Conservation (phyloP, 495 filamentous ascomycete genomes). For the Aspergillus campestris region DNA sequence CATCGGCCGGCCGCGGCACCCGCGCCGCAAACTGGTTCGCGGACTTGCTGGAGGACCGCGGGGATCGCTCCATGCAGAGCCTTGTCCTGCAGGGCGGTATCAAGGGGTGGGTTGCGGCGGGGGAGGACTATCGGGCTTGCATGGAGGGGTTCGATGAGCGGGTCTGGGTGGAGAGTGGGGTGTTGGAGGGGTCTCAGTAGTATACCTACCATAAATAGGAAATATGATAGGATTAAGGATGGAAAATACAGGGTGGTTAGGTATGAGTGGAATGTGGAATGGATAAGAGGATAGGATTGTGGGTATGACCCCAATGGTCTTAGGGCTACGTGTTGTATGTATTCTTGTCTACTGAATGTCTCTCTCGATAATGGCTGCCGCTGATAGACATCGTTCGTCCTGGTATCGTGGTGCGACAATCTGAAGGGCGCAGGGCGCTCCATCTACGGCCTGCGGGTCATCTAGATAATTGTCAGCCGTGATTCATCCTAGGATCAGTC, state of each 20-base stretch:
- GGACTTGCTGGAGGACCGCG: constrained; percentile 45
- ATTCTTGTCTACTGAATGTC: constrained; percentile 6
- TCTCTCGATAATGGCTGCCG: constrained; percentile 26
- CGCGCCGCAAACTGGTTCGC: constrained; percentile 59
- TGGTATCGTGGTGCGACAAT: constrained; percentile 31
- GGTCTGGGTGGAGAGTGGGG: constrained; percentile 32
- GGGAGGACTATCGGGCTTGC: constrained; percentile 43
- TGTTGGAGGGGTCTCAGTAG: neutral
- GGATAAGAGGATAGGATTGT: neutral
- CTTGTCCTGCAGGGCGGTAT: constrained; percentile 52
- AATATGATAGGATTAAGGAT: no score
- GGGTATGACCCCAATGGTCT: neutral
- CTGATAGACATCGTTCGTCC: constrained; percentile 35
- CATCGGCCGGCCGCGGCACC: constrained; percentile 53
- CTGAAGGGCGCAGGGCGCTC: constrained; percentile 32
- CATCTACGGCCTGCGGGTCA: constrained; percentile 24
- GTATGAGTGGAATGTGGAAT: no score
- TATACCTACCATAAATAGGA: no score
- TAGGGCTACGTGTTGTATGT: neutral
- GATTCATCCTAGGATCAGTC: neutral
- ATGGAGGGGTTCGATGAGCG: constrained; percentile 52
- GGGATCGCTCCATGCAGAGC: constrained; percentile 43
- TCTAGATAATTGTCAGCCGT: constrained; percentile 14
- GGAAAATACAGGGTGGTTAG: no score
- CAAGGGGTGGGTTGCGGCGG: constrained; percentile 54